Evolutionary conservation across 768 basidiomycete species (phyloP).

Genomic region (Leucocoprinus sp.): DNA sequence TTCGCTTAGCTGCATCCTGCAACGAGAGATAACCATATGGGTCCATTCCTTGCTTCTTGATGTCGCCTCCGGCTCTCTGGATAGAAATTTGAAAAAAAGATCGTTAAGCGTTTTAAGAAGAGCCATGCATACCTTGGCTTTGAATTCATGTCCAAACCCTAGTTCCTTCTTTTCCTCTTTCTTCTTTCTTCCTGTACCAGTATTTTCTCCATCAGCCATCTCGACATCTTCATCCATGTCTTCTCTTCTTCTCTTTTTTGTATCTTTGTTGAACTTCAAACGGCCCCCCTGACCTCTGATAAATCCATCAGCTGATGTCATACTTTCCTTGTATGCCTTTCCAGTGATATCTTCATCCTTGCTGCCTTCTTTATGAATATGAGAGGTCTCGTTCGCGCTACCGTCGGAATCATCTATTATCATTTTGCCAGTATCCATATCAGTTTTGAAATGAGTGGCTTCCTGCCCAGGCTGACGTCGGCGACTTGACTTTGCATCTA

Average conservation of each 20-base stretch:
- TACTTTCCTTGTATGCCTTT: slow-evolving; percentile 72
- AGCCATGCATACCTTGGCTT: slow-evolving; percentile 69
- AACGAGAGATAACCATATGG: slow-evolving; percentile 91
- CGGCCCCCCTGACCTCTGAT: slow-evolving; percentile 76
- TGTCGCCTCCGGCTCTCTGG: slow-evolving; percentile 91
- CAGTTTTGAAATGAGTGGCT: slow-evolving; percentile 78
- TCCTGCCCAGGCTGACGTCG: slow-evolving; percentile 81
- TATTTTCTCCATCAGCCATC: slow-evolving; percentile 62
- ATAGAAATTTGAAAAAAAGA: slow-evolving; percentile 6
- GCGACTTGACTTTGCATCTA: slow-evolving; percentile 39
- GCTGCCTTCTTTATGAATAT: slow-evolving; percentile 29
- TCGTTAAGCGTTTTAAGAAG: not conserved
- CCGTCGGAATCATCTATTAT: slow-evolving; percentile 56
- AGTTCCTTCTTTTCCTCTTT: slow-evolving; percentile 31
- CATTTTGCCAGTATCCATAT: slow-evolving; percentile 76
- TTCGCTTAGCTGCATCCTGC: slow-evolving; percentile 72
- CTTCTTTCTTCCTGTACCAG: slow-evolving; percentile 37
- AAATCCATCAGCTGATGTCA: slow-evolving; percentile 87
- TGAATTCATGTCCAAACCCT: slow-evolving; percentile 81
- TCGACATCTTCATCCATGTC: slow-evolving; percentile 38
- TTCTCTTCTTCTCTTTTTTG: slow-evolving; percentile 81
- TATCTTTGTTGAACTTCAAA: slow-evolving; percentile 95
- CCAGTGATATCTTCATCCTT: slow-evolving; percentile 48
- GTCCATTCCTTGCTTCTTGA: slow-evolving; percentile 80
- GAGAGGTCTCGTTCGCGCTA: slow-evolving; percentile 30